A percentile compares a stretch with the other conserved stretches of the same genome.
Evolutionary conservation across 2,329 filamentous ascomycete species (phyloP).

Genomic region (Arachnopeziza araneosa): DNA sequence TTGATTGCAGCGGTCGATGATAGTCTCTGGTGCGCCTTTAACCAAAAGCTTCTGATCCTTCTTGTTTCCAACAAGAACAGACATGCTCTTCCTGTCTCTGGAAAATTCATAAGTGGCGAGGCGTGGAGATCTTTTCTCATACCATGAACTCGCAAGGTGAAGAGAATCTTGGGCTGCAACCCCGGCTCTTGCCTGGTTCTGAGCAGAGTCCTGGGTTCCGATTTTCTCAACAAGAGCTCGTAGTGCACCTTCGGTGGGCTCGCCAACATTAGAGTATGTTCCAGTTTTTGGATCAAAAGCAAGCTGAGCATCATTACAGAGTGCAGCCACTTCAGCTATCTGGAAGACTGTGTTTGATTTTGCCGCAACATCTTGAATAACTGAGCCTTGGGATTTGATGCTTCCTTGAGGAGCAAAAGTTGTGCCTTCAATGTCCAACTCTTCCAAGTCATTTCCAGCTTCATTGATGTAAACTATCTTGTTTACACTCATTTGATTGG

Average conservation of each 20-base stretch:
- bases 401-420: conserved; percentile 82
- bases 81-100: conserved; percentile 98
- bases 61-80: conserved; percentile 73
- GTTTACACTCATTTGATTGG: conserved; percentile 98
- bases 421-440: conserved; percentile 85
- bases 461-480: conserved; percentile 81
- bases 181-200: conserved; percentile 45
- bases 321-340: conserved; percentile 63
- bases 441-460: conserved; percentile 68
- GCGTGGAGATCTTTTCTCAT: conserved; percentile 68
- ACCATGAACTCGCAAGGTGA: conserved; percentile 78
- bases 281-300: conserved; percentile 73
- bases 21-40: conserved; percentile 92
- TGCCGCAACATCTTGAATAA: conserved; percentile 61
- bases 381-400: conserved; percentile 63
- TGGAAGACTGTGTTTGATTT: conserved; percentile 73
- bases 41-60: conserved; percentile 77
- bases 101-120: conserved; percentile 95
- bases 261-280: conserved; percentile 77
- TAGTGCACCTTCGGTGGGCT: conserved; percentile 91
- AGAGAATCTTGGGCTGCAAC: conserved; percentile 55
- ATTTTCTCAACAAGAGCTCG: conserved; percentile 91
- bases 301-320: conserved; percentile 86
- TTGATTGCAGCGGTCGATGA: conserved; percentile 87
- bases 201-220: conserved; percentile 54